These are phyloP conservation scores for Plantago ovata DNA, from an alignment of 257 asterid species.

Conservation along the genomic window DNA sequence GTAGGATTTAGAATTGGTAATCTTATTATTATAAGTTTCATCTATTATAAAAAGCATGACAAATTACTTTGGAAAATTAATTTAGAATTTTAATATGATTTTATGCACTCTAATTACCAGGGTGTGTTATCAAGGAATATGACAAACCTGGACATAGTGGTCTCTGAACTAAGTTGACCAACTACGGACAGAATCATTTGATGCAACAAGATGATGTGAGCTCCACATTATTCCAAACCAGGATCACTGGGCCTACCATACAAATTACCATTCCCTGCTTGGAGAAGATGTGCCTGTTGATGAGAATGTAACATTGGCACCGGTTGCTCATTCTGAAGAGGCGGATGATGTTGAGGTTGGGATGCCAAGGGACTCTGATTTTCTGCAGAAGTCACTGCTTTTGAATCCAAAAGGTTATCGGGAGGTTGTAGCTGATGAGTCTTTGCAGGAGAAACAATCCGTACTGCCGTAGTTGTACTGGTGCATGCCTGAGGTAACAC, in stretches of 20 bases:
- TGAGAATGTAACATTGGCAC: slow-evolving; percentile 39
- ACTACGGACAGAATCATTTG: slow-evolving; percentile 34
- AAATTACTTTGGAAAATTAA: no score
- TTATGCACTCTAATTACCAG: no score
- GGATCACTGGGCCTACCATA: slow-evolving; percentile 52
- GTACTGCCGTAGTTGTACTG: slow-evolving; percentile 33
- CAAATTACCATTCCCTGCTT: slow-evolving; percentile 51
- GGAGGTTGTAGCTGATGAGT: slow-evolving; percentile 45
- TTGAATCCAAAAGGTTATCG: slow-evolving; percentile 44
- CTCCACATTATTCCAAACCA: slow-evolving; percentile 51
- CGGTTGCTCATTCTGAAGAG: slow-evolving; percentile 41
- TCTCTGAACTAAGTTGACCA: slow-evolving; percentile 35
- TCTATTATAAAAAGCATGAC: no score
- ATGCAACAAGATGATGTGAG: slow-evolving; percentile 20
- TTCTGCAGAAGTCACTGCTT: slow-evolving; percentile 35
- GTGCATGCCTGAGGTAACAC: slow-evolving; percentile 35
- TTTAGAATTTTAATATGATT: no score
- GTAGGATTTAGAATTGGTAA: no score
- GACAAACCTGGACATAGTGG: slow-evolving; percentile 64
- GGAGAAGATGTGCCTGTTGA: slow-evolving; percentile 58
- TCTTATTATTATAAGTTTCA: no score
- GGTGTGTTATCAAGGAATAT: background rate
- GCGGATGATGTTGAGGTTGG: slow-evolving; percentile 39
- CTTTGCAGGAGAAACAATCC: slow-evolving; percentile 35
- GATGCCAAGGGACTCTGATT: slow-evolving; percentile 40